These are phyloP conservation scores for Rhizopogon roseolus DNA, from an alignment of 768 basidiomycete genomes.

Conservation along the genomic window DNA sequence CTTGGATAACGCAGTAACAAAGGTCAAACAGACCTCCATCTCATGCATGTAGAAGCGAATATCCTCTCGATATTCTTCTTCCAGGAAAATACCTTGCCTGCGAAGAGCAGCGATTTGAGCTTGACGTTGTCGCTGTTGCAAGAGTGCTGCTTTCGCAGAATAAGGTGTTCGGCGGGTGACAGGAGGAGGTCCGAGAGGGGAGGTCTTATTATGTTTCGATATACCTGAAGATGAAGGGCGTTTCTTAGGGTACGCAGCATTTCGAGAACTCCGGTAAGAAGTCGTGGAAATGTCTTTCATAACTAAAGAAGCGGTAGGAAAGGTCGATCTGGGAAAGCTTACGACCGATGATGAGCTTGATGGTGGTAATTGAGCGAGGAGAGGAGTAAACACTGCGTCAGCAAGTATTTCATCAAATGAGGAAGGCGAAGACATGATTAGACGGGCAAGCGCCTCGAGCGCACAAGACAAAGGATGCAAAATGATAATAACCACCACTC, in stretches of 20 bases:
- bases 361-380: slow-evolving; percentile 18
- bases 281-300: slow-evolving; percentile 77
- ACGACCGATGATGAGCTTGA: slow-evolving; percentile 41
- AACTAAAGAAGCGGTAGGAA: slow-evolving; percentile 26
- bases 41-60: slow-evolving; percentile 92
- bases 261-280: slow-evolving; percentile 56
- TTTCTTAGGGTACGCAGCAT: slow-evolving; percentile 75
- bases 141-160: slow-evolving; percentile 53
- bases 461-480: not conserved
- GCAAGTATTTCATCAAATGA: slow-evolving; percentile 2
- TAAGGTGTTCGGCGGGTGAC: slow-evolving; percentile 59
- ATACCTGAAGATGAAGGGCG: slow-evolving; percentile 81
- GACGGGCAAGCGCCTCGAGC: slow-evolving; percentile 4
- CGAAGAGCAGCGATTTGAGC: slow-evolving; percentile 66
- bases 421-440: slow-evolving; percentile 4
- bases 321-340: slow-evolving; percentile 36
- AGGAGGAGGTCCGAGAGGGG: slow-evolving; percentile 40
- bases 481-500: not conserved
- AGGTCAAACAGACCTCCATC: slow-evolving; percentile 81
- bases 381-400: slow-evolving; percentile 16
- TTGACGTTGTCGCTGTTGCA: slow-evolving; percentile 66
- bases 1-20: slow-evolving; percentile 6
- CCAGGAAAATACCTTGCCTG: slow-evolving; percentile 72
- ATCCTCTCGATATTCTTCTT: slow-evolving; percentile 95
- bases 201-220: slow-evolving; percentile 60